These are phyloP conservation scores for Paracamarosporium sp. DNA, from an alignment of 2,329 filamentous ascomycete species.

Conservation along the genomic window DNA sequence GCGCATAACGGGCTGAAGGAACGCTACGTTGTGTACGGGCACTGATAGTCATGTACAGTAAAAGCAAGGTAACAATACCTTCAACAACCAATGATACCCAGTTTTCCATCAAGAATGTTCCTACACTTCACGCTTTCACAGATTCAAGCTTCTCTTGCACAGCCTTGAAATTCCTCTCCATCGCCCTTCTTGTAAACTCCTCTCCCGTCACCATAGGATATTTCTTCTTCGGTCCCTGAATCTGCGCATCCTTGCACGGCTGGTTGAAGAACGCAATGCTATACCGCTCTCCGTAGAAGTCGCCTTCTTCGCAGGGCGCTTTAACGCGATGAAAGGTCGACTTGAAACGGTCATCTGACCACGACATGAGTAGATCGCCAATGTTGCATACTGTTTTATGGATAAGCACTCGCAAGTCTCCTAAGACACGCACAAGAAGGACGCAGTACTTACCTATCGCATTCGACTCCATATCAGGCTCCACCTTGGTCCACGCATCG, in stretches of 20 bases:
- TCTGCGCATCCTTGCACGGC: conserved; percentile 63
- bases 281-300: conserved; percentile 66
- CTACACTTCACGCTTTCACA: conserved; percentile 42
- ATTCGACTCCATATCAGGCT: conserved; percentile 46
- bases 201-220: conserved; percentile 67
- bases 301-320: conserved; percentile 61
- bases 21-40: background rate
- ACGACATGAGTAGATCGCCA: conserved; percentile 70
- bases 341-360: conserved; percentile 73
- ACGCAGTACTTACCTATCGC: conserved; percentile 27
- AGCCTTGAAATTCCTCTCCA: conserved; percentile 63
- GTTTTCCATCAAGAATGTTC: background rate
- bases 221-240: conserved; percentile 68
- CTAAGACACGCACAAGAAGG: background rate
- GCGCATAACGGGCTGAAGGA: background rate
- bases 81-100: background rate
- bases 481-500: conserved; percentile 69
- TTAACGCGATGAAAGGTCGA: conserved; percentile 70
- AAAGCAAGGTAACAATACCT: background rate
- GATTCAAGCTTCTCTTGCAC: conserved; percentile 58
- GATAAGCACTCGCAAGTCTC: background rate
- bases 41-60: background rate
- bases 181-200: conserved; percentile 65
- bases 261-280: conserved; percentile 73
- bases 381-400: conserved; percentile 69